phyloP scores from a whole-genome alignment of 352 stramenopile species.

The Globisporangium barbulae region DNA sequence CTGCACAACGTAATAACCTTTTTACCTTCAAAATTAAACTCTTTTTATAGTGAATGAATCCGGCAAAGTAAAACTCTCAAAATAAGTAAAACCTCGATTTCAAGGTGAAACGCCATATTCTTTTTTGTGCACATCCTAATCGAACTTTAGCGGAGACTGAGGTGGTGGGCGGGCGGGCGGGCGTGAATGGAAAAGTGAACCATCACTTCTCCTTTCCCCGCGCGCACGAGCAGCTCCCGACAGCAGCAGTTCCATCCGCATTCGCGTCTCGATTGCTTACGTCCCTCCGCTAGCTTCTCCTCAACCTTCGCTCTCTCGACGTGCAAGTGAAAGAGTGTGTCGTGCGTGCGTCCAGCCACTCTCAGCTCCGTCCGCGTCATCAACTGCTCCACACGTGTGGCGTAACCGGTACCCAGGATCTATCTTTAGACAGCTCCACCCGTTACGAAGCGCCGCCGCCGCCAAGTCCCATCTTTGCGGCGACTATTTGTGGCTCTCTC shows the following conservation, averaged over 20 bases:
- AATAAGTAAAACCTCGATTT: background rate
- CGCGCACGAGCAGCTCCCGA: conserved; percentile 3
- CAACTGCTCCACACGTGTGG: background rate
- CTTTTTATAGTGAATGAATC: background rate
- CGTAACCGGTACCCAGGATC: background rate
- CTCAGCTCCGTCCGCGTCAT: background rate
- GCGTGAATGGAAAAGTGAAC: background rate
- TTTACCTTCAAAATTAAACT: background rate
- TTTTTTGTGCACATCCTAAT: background rate
- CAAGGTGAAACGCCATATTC: background rate
- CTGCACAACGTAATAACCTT: background rate
- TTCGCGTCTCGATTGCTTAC: background rate
- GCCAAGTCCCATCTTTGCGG: background rate
- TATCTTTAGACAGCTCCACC: background rate
- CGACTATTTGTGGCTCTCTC: background rate
- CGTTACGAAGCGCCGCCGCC: background rate
- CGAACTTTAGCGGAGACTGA: conserved; percentile 4
- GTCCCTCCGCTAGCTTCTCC: background rate
- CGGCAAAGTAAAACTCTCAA: background rate
- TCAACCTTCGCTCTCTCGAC: background rate
- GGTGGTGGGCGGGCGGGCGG: background rate
- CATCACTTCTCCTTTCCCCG: conserved; percentile 1
- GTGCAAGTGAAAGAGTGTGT: background rate
- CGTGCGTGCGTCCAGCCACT: background rate
- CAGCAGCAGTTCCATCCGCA: background rate